phyloP scores from a whole-genome alignment of 768 basidiomycete species.

The Kwoniella botswanensis region DNA sequence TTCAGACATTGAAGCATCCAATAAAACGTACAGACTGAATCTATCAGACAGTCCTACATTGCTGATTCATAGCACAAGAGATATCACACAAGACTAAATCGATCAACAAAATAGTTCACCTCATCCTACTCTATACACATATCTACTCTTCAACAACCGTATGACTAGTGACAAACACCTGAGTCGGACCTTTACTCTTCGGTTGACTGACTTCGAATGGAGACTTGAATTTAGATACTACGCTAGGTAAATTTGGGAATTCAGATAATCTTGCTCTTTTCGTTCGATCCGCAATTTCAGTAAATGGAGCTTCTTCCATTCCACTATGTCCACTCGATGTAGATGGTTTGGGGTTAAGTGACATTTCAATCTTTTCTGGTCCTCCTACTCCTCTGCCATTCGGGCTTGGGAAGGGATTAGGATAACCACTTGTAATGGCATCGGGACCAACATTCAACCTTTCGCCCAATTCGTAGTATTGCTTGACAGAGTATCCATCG shows the following conservation, averaged over 20 bases:
- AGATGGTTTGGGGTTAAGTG: slow-evolving; percentile 2
- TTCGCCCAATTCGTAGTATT: slow-evolving; percentile 38
- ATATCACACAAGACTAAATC: neutral
- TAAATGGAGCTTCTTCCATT: slow-evolving; percentile 26
- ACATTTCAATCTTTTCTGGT: slow-evolving; percentile 17
- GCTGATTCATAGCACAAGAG: neutral
- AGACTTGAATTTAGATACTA: slow-evolving; percentile 29
- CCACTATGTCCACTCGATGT: neutral
- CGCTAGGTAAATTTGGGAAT: slow-evolving; percentile 27
- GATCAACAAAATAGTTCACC: neutral
- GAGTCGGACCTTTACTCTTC: slow-evolving; percentile 20
- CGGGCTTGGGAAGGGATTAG: neutral
- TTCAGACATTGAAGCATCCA: too few relatives aligned
- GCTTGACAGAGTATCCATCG: slow-evolving; percentile 18
- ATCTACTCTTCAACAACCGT: slow-evolving; percentile 21
- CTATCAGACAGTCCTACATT: too few relatives aligned
- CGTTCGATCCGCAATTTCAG: slow-evolving; percentile 21
- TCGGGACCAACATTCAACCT: slow-evolving; percentile 44
- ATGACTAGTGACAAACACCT: slow-evolving; percentile 35
- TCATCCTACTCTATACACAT: neutral
- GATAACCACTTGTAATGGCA: slow-evolving; percentile 13
- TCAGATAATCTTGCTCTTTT: slow-evolving; percentile 21
- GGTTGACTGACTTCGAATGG: slow-evolving; percentile 28
- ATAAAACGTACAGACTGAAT: too few relatives aligned
- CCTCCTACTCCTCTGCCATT: neutral